Evolutionary conservation across 805 yeast species (phyloP).

Genomic region (Soucietia sequanensis): DNA sequence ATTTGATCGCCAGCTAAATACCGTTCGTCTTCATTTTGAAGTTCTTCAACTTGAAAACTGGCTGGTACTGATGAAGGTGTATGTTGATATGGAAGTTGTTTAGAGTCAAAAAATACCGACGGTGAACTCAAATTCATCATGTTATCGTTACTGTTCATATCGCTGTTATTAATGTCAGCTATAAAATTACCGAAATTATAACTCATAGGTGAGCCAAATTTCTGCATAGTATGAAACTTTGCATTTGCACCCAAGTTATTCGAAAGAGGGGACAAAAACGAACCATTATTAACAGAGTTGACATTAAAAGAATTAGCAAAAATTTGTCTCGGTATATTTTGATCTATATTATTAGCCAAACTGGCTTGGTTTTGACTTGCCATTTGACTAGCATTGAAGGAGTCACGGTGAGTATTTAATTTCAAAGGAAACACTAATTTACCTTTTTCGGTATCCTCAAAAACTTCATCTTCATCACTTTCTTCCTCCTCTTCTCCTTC

Average conservation of each 20-base stretch:
- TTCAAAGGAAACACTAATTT: constrained; percentile 23
- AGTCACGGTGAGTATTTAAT: constrained; percentile 22
- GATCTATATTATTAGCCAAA: too few species aligned
- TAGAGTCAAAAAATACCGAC: not conserved
- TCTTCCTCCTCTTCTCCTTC: constrained; percentile 21
- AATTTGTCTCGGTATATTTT: too few species aligned
- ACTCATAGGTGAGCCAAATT: constrained; percentile 14
- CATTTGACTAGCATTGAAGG: too few species aligned
- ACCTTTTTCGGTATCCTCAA: constrained; percentile 8
- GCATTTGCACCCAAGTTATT: constrained; percentile 4
- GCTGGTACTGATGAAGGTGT: not conserved
- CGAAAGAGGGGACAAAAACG: constrained; percentile 15
- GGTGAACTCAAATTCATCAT: not conserved
- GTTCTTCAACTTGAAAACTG: not conserved
- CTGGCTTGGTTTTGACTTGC: too few species aligned
- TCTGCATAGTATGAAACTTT: constrained; percentile 7
- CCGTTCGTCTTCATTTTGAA: not conserved
- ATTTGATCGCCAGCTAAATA: not conserved
- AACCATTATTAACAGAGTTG: constrained; percentile 8
- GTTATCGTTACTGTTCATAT: too few species aligned
- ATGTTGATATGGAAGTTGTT: not conserved
- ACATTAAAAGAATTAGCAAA: too few species aligned
- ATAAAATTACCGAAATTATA: not conserved
- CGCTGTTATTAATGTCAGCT: not conserved
- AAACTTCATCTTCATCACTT: constrained; percentile 39